Evolutionary conservation across 352 stramenopile genomes (phyloP).

Genomic region (Globisporangium splendens): DNA sequence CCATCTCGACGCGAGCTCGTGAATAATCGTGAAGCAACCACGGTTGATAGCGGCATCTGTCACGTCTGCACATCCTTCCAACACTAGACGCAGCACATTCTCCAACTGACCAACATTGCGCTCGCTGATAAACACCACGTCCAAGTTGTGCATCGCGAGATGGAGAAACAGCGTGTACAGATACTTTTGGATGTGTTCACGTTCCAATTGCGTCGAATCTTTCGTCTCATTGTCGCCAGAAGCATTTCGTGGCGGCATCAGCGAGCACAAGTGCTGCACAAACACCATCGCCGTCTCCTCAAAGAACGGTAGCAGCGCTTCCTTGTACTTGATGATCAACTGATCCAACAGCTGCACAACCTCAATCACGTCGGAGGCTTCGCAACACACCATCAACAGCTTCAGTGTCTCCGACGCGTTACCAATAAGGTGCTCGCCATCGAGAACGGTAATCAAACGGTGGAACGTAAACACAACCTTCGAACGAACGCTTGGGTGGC

Average conservation of each 20-base stretch:
- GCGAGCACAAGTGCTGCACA: conserved; percentile 59
- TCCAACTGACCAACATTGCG: conserved; percentile 67
- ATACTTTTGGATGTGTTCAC: conserved; percentile 77
- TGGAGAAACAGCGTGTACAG: conserved; percentile 80
- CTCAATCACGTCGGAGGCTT: conserved; percentile 65
- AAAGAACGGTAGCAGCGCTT: conserved; percentile 59
- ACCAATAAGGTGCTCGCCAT: conserved; percentile 62
- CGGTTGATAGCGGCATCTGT: conserved; percentile 74
- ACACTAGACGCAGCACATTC: conserved; percentile 58
- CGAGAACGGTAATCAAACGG: conserved; percentile 68
- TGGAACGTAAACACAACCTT: conserved; percentile 84
- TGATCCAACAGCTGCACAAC: conserved; percentile 83
- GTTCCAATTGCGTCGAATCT: conserved; percentile 70
- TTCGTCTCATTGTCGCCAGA: conserved; percentile 53
- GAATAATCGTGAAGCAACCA: conserved; percentile 67
- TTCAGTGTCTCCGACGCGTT: conserved; percentile 59
- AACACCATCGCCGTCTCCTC: conserved; percentile 65
- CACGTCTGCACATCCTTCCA: conserved; percentile 67
- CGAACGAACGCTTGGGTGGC: conserved; percentile 51
- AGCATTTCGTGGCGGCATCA: conserved; percentile 61
- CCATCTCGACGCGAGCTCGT: conserved; percentile 67
- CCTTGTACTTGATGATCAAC: conserved; percentile 86
- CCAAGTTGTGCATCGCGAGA: conserved; percentile 64
- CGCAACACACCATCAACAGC: conserved; percentile 61
- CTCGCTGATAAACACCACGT: conserved; percentile 55